phyloP scores from a whole-genome alignment of 805 yeast species.

The Brettanomyces bruxellensis region DNA sequence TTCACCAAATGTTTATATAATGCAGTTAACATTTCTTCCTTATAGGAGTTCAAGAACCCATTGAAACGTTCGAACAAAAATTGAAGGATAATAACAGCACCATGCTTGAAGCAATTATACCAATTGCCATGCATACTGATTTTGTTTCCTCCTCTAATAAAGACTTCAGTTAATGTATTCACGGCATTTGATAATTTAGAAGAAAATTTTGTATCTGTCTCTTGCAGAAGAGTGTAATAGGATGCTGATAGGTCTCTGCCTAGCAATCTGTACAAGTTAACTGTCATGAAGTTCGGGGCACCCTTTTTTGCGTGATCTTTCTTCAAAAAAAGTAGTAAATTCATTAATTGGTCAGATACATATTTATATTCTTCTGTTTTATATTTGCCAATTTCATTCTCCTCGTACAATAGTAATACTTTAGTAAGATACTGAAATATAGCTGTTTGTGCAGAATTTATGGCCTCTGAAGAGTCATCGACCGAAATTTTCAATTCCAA shows the following conservation, averaged over 20 bases:
- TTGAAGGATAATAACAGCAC: conserved; percentile 21
- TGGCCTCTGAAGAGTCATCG: conserved; percentile 10
- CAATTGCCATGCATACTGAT: conserved; percentile 24
- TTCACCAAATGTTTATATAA: conserved; percentile 25
- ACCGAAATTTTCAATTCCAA: conserved; percentile 18
- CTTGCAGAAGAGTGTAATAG: conserved; percentile 19
- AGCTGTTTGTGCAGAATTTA: too few species aligned
- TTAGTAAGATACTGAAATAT: too few species aligned
- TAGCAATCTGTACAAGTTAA: conserved; percentile 15
- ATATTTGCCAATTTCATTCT: too few species aligned
- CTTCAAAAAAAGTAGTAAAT: conserved; percentile 10
- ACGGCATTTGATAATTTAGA: conserved; percentile 22
- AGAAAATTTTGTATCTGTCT: conserved; percentile 25
- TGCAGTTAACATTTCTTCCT: conserved; percentile 17
- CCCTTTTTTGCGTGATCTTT: conserved; percentile 9
- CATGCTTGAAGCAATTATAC: conserved; percentile 23
- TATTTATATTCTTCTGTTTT: too few species aligned
- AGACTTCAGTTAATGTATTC: conserved; percentile 14
- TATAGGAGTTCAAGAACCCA: conserved; percentile 26
- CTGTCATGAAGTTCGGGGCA: conserved; percentile 12
- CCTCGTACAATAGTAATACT: too few species aligned
- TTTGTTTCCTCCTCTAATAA: conserved; percentile 14
- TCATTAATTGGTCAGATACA: not conserved
- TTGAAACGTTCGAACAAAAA: conserved; percentile 22
- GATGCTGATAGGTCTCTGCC: conserved; percentile 14